Base-by-base conservation (phyloP, 1,284 basidiomycete species). In the Puccinia novopanici region DNA sequence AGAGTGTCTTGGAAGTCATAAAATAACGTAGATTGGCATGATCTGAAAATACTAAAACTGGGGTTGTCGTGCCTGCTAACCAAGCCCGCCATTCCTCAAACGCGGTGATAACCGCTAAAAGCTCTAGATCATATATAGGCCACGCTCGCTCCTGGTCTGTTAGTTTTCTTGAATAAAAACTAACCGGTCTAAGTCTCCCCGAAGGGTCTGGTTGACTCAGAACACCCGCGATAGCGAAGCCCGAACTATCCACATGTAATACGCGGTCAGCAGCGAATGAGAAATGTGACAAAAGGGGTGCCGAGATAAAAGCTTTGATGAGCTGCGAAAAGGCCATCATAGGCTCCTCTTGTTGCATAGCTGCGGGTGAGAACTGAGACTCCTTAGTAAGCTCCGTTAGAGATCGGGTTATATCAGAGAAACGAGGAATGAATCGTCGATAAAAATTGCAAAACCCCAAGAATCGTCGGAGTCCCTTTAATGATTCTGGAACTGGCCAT, bases 181-280 rank as follows among this genome's bases (percentile, higher is more conserved):
- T 54, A 22, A 70, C 76, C 1, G 67, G 76, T 15, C 12, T n/a
- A 22, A 71, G n/a, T 9, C 48, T 48, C 0, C 67, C 67, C 19
- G 22, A 13, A 24, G 0, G 19, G 61, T 79, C 55, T 17, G 76
- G 67, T 55, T 79, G 76, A 24, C 50, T 68, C 1, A 71, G 67
- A 12, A 72, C 57, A 3, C 37, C 76, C 22, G 76, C 65, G 8
- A 79, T 57, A 4, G 76, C 68, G 34, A 34, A 71, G 1, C 68
- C 67, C 40, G 67, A 79, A n/a, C 67, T 57, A 24, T 79, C 76
- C 1, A 79, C 76, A n/a, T 77, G 75, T 0, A 77, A 19, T 3
- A 52, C 27, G 19, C 75, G 2, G n/a, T 61, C 40, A n/a, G 48
- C 65, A 40, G 34, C 6, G 45, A 78, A 70, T 12, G 30, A 50